Evolutionary conservation across 1,284 basidiomycete species (phyloP).

Genomic region (Cerrena zonata): DNA sequence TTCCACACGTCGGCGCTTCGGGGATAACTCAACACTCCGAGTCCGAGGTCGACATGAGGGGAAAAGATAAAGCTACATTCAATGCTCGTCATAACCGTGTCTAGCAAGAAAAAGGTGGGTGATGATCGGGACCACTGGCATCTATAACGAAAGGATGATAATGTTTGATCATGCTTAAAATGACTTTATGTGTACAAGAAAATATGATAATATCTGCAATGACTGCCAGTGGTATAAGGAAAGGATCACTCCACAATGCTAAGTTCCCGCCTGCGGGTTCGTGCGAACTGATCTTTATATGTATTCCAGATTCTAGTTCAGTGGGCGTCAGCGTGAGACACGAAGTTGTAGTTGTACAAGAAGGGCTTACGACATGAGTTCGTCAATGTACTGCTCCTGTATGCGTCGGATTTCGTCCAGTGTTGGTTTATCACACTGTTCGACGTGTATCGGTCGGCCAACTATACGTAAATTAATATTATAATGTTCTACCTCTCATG

Average conservation of each 20-base stretch:
- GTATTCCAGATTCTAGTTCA: slow-evolving; percentile 81
- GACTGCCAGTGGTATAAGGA: too few species aligned
- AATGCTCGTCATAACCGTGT: too few species aligned
- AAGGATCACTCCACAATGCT: slow-evolving; percentile 67
- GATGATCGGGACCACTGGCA: too few species aligned
- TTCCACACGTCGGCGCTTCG: not conserved
- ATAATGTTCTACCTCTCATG: too few species aligned
- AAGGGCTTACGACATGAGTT: slow-evolving; percentile 69
- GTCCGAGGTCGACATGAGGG: too few species aligned
- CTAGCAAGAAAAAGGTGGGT: too few species aligned
- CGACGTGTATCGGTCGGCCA: slow-evolving; percentile 82
- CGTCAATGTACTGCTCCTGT: slow-evolving; percentile 86
- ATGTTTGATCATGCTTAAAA: too few species aligned
- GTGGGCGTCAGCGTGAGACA: not conserved
- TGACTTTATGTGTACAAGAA: too few species aligned
- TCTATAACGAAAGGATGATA: too few species aligned
- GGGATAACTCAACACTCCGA: too few species aligned
- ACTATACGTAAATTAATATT: slow-evolving; percentile 56
- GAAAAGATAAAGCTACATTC: too few species aligned
- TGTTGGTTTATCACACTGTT: slow-evolving; percentile 73
- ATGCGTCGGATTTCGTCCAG: slow-evolving; percentile 76
- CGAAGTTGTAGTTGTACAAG: not conserved
- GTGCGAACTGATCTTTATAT: slow-evolving; percentile 85
- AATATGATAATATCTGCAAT: too few species aligned
- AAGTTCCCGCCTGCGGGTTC: slow-evolving; percentile 64